Percentiles rank a stretch among this genome's conserved stretches.
These are phyloP conservation scores for Rhododendron kiyosumense DNA, from an alignment of 148 eudicot species.

Conservation along the genomic window DNA sequence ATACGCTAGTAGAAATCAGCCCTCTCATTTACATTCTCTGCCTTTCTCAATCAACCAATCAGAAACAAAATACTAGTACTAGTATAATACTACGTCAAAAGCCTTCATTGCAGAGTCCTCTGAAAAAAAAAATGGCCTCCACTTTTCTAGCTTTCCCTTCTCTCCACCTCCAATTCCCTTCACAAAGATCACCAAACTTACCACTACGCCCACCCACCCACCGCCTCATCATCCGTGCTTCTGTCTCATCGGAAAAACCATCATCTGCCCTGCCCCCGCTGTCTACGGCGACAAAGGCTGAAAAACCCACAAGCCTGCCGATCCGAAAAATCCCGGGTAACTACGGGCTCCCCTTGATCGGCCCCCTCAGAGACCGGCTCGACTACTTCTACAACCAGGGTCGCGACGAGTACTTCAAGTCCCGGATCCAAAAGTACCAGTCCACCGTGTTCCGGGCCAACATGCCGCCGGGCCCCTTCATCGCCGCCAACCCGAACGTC, in stretches of 20 bases:
- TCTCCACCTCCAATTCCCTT: background rate
- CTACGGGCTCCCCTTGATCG: constrained; percentile 35
- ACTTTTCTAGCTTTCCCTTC: background rate
- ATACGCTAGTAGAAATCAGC: background rate
- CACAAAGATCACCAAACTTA: background rate
- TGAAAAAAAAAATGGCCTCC: background rate
- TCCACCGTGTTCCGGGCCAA: constrained; percentile 80
- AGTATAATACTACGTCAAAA: background rate
- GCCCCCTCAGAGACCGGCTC: constrained; percentile 34
- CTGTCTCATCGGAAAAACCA: background rate
- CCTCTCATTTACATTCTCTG: background rate
- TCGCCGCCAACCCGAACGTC: constrained; percentile 57
- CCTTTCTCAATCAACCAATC: background rate
- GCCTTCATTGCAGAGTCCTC: background rate
- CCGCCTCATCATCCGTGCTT: background rate
- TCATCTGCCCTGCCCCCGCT: background rate
- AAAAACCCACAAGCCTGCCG: constrained; percentile 9
- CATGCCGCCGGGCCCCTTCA: constrained; percentile 87
- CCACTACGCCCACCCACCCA: background rate
- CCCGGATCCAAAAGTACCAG: constrained; percentile 55
- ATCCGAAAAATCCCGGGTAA: constrained; percentile 38
- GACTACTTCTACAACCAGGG: constrained; percentile 57
- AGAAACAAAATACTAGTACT: background rate
- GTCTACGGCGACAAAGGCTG: background rate
- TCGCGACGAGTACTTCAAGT: constrained; percentile 66